These are phyloP conservation scores for Teunomyces funiuensis DNA, from an alignment of 805 yeast genomes.

Conservation along the genomic window DNA sequence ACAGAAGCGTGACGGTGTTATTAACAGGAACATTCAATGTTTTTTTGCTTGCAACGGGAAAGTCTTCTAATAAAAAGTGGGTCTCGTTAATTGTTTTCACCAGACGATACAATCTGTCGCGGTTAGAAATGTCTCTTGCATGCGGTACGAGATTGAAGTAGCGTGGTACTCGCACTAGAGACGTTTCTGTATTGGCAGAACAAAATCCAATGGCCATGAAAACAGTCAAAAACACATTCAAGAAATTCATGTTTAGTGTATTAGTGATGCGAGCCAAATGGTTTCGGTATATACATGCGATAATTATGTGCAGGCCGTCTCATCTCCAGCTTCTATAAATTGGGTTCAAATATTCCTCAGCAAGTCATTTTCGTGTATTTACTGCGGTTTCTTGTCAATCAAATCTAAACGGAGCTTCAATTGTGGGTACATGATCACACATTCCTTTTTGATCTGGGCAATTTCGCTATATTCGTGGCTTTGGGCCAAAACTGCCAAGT, in stretches of 20 bases:
- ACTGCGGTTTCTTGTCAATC: neutral
- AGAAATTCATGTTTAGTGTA: neutral
- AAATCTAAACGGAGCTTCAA: slow-evolving; percentile 8
- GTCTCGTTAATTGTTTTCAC: slow-evolving; percentile 20
- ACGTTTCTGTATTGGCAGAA: slow-evolving; percentile 40
- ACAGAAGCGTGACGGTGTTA: neutral
- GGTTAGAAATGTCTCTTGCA: slow-evolving; percentile 4
- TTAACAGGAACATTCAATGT: neutral
- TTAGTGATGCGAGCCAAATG: neutral
- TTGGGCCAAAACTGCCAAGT: neutral
- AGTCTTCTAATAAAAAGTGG: slow-evolving; percentile 21
- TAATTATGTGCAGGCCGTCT: too few species aligned
- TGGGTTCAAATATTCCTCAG: too few species aligned
- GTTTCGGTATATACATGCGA: neutral
- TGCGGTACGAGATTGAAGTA: slow-evolving; percentile 33
- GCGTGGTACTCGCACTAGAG: slow-evolving; percentile 30
- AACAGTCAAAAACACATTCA: neutral
- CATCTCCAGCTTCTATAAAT: too few species aligned
- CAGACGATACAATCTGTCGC: neutral
- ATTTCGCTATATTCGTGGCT: neutral
- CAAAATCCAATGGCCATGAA: slow-evolving; percentile 2
- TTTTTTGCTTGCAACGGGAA: slow-evolving; percentile 23
- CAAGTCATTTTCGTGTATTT: neutral
- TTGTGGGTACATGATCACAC: slow-evolving; percentile 1
- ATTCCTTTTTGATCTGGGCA: neutral